A percentile compares a stretch with the other conserved stretches of the same genome.
phyloP scores from a whole-genome alignment of 1,139 yeast genomes.

The Magnusiomyces fungicola region DNA sequence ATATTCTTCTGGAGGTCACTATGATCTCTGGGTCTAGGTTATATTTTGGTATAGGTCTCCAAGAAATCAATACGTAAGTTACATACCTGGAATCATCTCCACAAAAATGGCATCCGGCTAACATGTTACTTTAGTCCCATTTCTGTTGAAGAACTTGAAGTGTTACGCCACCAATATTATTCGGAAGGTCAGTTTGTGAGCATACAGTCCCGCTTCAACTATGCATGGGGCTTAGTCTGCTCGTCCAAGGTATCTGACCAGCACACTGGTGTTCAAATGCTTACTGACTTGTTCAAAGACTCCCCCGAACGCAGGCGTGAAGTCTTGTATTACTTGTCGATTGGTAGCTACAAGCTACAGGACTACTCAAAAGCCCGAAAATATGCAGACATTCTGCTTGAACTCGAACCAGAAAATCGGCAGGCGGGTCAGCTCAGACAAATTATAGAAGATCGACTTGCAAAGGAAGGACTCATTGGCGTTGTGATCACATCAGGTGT shows the following conservation, averaged over 20 bases:
- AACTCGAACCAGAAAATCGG: conserved; percentile 73
- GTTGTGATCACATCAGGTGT: conserved; percentile 80
- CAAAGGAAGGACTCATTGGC: conserved; percentile 82
- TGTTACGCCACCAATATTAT: conserved; percentile 69
- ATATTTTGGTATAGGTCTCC: conserved; percentile 29
- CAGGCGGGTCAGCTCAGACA: conserved; percentile 69
- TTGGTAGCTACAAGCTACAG: conserved; percentile 84
- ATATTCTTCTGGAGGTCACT: neutral
- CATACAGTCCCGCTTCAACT: conserved; percentile 81
- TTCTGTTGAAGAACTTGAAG: conserved; percentile 63
- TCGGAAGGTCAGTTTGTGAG: conserved; percentile 76
- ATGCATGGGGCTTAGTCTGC: conserved; percentile 93
- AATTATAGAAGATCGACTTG: conserved; percentile 76
- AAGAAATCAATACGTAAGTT: conserved; percentile 31
- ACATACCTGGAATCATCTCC: neutral
- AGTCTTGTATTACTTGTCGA: conserved; percentile 75
- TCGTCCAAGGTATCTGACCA: conserved; percentile 56
- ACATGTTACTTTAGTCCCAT: conserved; percentile 47
- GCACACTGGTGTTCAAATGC: conserved; percentile 67
- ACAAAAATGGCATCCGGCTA: conserved; percentile 15
- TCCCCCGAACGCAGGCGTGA: conserved; percentile 83
- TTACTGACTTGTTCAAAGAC: conserved; percentile 56
- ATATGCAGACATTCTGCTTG: conserved; percentile 69
- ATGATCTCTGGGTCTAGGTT: no score
- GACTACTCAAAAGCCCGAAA: conserved; percentile 81